These are phyloP conservation scores for Sporothrix euskadiensis DNA, from an alignment of 2,329 filamentous ascomycete genomes.

Conservation along the genomic window DNA sequence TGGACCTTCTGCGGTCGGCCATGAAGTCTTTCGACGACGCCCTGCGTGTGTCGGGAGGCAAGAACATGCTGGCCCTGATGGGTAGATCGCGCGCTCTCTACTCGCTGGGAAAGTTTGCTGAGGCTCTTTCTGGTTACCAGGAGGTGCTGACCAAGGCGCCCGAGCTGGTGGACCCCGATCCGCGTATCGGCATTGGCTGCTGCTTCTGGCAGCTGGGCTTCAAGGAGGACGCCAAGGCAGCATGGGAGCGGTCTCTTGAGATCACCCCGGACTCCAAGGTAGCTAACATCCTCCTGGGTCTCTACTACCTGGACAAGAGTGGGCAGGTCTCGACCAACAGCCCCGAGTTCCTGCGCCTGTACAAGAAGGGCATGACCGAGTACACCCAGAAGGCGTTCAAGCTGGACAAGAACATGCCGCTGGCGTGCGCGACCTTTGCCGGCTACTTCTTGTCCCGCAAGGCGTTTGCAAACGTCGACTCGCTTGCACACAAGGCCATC, in stretches of 20 bases:
- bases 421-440: conserved; percentile 88
- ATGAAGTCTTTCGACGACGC: conserved; percentile 95
- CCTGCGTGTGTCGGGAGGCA: conserved; percentile 76
- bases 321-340: conserved; percentile 80
- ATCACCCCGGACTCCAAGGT: conserved; percentile 81
- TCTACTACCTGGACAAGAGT: conserved; percentile 87
- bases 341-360: conserved; percentile 78
- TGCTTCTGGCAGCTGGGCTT: conserved; percentile 96
- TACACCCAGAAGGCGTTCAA: conserved; percentile 95
- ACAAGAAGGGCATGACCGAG: conserved; percentile 91
- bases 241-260: conserved; percentile 86
- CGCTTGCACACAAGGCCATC: conserved; percentile 87
- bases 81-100: conserved; percentile 86
- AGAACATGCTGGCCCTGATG: conserved; percentile 89
- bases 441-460: conserved; percentile 86
- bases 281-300: conserved; percentile 83
- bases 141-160: conserved; percentile 83
- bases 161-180: conserved; percentile 86
- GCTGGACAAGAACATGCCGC: conserved; percentile 82
- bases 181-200: conserved; percentile 91
- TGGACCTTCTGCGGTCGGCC: conserved; percentile 79
- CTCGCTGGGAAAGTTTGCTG: conserved; percentile 80
- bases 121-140: conserved; percentile 83
- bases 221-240: conserved; percentile 86
- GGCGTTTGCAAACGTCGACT: conserved; percentile 77